These are phyloP conservation scores for Yamadazyma philogaea DNA, from an alignment of 805 yeast genomes.

Conservation along the genomic window DNA sequence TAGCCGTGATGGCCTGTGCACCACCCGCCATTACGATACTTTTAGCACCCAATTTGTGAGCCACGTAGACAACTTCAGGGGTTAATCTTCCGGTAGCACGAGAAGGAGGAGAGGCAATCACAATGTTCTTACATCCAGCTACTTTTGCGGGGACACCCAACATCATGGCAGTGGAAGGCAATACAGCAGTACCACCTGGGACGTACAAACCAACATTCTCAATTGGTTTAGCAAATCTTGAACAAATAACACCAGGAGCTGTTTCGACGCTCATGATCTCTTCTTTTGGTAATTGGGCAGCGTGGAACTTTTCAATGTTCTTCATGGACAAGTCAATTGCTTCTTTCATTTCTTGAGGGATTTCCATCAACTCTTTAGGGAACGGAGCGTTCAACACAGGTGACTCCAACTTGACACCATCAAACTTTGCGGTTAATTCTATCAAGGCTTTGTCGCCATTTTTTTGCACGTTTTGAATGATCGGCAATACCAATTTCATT, in stretches of 20 bases:
- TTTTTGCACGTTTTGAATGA: slow-evolving; percentile 69
- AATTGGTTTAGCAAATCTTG: slow-evolving; percentile 92
- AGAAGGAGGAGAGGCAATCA: slow-evolving; percentile 90
- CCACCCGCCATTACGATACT: slow-evolving; percentile 96
- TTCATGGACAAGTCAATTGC: slow-evolving; percentile 88
- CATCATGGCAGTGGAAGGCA: slow-evolving; percentile 98
- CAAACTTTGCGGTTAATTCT: slow-evolving; percentile 90
- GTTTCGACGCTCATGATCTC: slow-evolving; percentile 84
- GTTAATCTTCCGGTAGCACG: slow-evolving; percentile 88
- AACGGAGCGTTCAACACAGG: slow-evolving; percentile 90
- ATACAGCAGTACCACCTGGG: slow-evolving; percentile 98
- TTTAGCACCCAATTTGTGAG: slow-evolving; percentile 90
- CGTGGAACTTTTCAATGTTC: slow-evolving; percentile 88
- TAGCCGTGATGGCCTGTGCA: slow-evolving; percentile 97
- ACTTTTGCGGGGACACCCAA: slow-evolving; percentile 97
- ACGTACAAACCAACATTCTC: slow-evolving; percentile 93
- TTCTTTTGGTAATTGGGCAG: slow-evolving; percentile 76
- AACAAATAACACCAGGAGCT: slow-evolving; percentile 88
- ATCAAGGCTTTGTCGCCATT: slow-evolving; percentile 85
- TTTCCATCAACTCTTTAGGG: slow-evolving; percentile 69
- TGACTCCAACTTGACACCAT: slow-evolving; percentile 65
- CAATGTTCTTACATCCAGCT: slow-evolving; percentile 91
- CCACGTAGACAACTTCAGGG: slow-evolving; percentile 97
- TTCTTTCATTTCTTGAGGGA: slow-evolving; percentile 67
- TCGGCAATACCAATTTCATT: slow-evolving; percentile 89